These are phyloP conservation scores for Solanum hybrid DNA, from an alignment of 305 asterid genomes.

Conservation along the genomic window DNA sequence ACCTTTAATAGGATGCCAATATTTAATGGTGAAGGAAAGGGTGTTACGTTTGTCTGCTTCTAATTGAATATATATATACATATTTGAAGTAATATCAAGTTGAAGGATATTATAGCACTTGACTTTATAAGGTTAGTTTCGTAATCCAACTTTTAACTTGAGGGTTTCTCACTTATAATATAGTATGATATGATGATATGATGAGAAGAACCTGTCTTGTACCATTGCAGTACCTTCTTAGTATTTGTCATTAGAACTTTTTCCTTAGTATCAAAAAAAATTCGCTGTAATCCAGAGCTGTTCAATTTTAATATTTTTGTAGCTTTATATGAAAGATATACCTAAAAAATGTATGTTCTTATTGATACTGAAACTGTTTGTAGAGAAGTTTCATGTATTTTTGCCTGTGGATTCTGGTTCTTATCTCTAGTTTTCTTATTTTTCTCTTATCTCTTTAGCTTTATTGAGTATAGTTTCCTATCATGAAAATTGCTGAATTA, in stretches of 20 bases:
- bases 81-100: background rate
- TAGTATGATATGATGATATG: background rate
- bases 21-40: background rate
- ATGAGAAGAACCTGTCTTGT: background rate
- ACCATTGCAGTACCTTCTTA: background rate
- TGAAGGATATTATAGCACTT: background rate
- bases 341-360: background rate
- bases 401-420: background rate
- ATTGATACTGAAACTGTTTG: background rate
- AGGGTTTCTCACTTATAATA: background rate
- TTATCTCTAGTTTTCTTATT: background rate
- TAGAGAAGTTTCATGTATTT: background rate
- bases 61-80: background rate
- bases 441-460: background rate
- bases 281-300: background rate
- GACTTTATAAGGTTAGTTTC: background rate
- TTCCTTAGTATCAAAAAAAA: background rate
- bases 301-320: background rate
- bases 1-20: background rate
- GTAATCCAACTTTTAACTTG: background rate
- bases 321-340: background rate
- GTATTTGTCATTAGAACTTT: background rate
- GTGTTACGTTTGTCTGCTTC: background rate
- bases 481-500: constrained; percentile 1
- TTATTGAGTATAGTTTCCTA: background rate